Evolutionary conservation across 1,139 yeast genomes (phyloP).

Genomic region (Scheffersomyces lignicola): DNA sequence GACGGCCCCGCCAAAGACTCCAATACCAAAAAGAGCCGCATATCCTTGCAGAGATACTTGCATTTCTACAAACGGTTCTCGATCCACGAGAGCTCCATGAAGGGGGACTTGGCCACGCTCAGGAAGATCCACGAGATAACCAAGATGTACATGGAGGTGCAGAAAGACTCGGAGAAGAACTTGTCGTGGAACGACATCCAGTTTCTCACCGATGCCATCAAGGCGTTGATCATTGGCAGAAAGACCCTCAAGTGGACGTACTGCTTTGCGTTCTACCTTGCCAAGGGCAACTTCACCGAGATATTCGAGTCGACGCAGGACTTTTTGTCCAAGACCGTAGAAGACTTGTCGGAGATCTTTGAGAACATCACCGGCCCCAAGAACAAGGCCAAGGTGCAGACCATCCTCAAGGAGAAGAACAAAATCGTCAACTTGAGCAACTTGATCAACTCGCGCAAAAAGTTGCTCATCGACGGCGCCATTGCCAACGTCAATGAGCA

Average conservation of each 20-base stretch:
- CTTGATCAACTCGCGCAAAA: slow-evolving; percentile 46
- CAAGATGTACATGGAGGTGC: slow-evolving; percentile 53
- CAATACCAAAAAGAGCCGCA: slow-evolving; percentile 33
- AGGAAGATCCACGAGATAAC: slow-evolving; percentile 64
- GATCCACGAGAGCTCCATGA: slow-evolving; percentile 76
- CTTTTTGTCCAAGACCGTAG: slow-evolving; percentile 71
- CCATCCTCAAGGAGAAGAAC: slow-evolving; percentile 47
- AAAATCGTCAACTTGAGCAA: slow-evolving; percentile 52
- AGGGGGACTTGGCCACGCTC: slow-evolving; percentile 67
- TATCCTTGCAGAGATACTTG: slow-evolving; percentile 63
- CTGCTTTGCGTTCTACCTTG: slow-evolving; percentile 73
- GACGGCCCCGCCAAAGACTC: slow-evolving; percentile 20
- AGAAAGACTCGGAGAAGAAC: slow-evolving; percentile 17
- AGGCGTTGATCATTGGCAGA: slow-evolving; percentile 65
- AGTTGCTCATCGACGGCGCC: slow-evolving; percentile 53
- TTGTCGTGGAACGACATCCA: slow-evolving; percentile 91
- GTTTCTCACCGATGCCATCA: slow-evolving; percentile 72
- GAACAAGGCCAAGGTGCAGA: slow-evolving; percentile 25
- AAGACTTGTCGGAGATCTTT: slow-evolving; percentile 72
- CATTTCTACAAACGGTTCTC: slow-evolving; percentile 77
- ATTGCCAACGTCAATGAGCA: slow-evolving; percentile 37
- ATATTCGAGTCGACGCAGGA: slow-evolving; percentile 78
- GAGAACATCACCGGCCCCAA: slow-evolving; percentile 54
- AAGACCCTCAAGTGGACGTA: slow-evolving; percentile 89
- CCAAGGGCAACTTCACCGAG: slow-evolving; percentile 47